These are phyloP conservation scores for Ophiostoma piceae DNA, from an alignment of 2,329 filamentous ascomycete genomes.

Conservation along the genomic window DNA sequence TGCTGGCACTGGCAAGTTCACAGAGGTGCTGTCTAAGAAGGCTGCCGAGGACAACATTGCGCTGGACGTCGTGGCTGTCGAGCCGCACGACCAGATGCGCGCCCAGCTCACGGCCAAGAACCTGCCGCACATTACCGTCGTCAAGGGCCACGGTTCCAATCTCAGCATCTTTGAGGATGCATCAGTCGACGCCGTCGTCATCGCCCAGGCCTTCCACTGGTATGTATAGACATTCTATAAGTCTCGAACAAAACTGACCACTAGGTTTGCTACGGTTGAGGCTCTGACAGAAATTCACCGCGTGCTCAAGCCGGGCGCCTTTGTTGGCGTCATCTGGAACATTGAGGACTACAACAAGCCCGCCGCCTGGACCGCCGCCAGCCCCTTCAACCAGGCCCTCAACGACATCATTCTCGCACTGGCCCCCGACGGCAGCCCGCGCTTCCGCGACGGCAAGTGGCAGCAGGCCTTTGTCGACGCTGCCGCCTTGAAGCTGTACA, in stretches of 20 bases:
- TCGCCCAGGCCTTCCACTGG: constrained; percentile 62
- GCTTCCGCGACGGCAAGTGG: constrained; percentile 63
- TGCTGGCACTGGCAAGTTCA: constrained; percentile 36
- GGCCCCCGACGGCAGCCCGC: constrained; percentile 52
- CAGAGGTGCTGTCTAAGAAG: constrained; percentile 46
- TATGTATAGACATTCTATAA: constrained; percentile 29
- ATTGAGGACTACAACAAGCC: constrained; percentile 68
- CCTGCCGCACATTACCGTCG: constrained; percentile 49
- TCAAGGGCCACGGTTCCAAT: constrained; percentile 54
- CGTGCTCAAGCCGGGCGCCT: constrained; percentile 55
- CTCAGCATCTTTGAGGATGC: constrained; percentile 51
- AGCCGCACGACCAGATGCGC: constrained; percentile 62
- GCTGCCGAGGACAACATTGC: constrained; percentile 36
- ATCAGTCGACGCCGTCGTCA: constrained; percentile 60
- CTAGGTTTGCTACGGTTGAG: constrained; percentile 54
- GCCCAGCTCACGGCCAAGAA: constrained; percentile 54
- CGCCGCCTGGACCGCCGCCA: constrained; percentile 48
- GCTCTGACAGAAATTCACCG: constrained; percentile 61
- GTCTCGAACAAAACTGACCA: background rate
- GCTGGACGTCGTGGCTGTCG: constrained; percentile 51
- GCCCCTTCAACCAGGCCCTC: constrained; percentile 57
- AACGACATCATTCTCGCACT: constrained; percentile 54
- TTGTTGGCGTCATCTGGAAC: constrained; percentile 68
- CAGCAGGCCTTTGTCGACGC: constrained; percentile 55
- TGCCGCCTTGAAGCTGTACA: constrained; percentile 43